These are phyloP conservation scores for Aspergillus hortae DNA, from an alignment of 2,329 filamentous ascomycete genomes.

Conservation along the genomic window DNA sequence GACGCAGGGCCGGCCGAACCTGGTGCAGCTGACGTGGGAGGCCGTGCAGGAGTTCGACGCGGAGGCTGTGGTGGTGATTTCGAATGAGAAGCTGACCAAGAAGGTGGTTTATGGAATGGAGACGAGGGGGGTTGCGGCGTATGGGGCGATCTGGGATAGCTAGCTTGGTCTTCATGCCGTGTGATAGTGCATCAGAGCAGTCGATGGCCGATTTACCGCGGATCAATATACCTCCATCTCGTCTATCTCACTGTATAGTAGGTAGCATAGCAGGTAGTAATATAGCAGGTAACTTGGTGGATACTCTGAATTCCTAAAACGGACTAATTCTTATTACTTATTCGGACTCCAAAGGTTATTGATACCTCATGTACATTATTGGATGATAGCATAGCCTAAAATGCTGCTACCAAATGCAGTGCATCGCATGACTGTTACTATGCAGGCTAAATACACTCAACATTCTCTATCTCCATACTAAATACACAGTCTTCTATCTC, in stretches of 20 bases:
- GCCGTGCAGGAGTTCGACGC: conserved; percentile 28
- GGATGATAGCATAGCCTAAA: too few relatives aligned
- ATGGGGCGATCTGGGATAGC: conserved; percentile 17
- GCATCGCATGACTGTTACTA: too few relatives aligned
- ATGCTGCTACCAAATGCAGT: too few relatives aligned
- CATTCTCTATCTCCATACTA: background rate
- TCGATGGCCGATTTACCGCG: background rate
- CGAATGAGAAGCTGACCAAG: conserved; percentile 34
- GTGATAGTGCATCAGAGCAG: background rate
- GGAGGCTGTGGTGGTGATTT: conserved; percentile 37
- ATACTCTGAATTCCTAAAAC: background rate
- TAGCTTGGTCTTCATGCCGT: background rate
- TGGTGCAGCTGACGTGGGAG: conserved; percentile 22
- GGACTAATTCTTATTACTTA: too few relatives aligned
- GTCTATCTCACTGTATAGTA: background rate
- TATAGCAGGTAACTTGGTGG: background rate
- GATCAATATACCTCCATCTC: background rate
- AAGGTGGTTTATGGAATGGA: conserved; percentile 39
- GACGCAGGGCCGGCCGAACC: conserved; percentile 28
- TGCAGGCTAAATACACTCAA: too few relatives aligned
- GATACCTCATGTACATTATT: too few relatives aligned
- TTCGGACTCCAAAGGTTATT: too few relatives aligned
- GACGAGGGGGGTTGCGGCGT: conserved; percentile 33
- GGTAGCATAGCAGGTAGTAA: background rate
- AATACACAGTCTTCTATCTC: background rate